These are phyloP conservation scores for Talaromyces verruculosus DNA, from an alignment of 2,329 filamentous ascomycete genomes.

Conservation along the genomic window DNA sequence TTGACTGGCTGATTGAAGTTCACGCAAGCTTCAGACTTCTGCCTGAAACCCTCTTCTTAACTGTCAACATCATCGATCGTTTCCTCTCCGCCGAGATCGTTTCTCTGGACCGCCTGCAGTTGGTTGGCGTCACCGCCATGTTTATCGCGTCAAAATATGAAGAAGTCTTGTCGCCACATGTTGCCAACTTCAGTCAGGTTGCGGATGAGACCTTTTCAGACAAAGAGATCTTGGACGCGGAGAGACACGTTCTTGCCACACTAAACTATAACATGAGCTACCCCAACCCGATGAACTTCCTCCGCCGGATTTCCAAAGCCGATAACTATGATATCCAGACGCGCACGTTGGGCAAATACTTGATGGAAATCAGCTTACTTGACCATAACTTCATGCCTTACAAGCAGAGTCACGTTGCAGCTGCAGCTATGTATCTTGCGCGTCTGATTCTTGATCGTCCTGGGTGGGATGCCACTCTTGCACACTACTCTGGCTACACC, in stretches of 20 bases:
- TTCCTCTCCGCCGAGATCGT: slow-evolving; percentile 96
- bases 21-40: slow-evolving; percentile 95
- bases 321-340: slow-evolving; percentile 99
- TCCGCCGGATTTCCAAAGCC: slow-evolving; percentile 96
- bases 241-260: slow-evolving; percentile 86
- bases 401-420: slow-evolving; percentile 85
- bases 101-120: slow-evolving; percentile 89
- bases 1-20: slow-evolving; percentile 98
- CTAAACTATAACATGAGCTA: slow-evolving; percentile 98
- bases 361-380: slow-evolving; percentile 93
- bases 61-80: slow-evolving; percentile 97
- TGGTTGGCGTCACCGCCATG: slow-evolving; percentile 98
- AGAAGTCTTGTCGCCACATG: slow-evolving; percentile 93
- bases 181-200: slow-evolving; percentile 94
- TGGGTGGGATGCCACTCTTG: slow-evolving; percentile 84
- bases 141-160: slow-evolving; percentile 99
- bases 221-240: slow-evolving; percentile 93
- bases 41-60: slow-evolving; percentile 92
- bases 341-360: slow-evolving; percentile 93
- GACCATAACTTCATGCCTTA: slow-evolving; percentile 92
- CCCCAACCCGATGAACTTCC: slow-evolving; percentile 99
- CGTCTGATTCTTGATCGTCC: slow-evolving; percentile 88
- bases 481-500: slow-evolving; percentile 88
- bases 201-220: slow-evolving; percentile 96
- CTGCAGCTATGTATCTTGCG: slow-evolving; percentile 91